Base-by-base conservation (phyloP, 2,329 filamentous ascomycete genomes). In the Pseudomassariella vexata region DNA sequence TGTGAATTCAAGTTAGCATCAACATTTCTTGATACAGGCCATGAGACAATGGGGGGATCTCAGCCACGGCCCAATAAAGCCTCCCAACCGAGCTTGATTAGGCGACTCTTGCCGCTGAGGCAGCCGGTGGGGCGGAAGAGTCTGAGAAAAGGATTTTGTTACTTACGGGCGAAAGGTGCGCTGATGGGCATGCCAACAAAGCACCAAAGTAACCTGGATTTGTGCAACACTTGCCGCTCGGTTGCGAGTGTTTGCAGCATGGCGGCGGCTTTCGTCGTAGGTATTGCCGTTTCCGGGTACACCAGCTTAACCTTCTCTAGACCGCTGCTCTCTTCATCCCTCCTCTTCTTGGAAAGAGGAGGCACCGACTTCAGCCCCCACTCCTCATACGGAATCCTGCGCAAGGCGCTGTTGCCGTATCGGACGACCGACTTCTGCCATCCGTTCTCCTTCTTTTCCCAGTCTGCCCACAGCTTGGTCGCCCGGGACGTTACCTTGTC, bases 301-400 rank as follows among this genome's bases (percentile, higher is more conserved):
- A 86, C 64, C 19, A 95, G 72, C 45, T 87, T 76, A 39, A 86
- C 76, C 47, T 75, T 78, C 30, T 78, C 73, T 42, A 72, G 69
- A 22, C 73, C 76, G 32, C 76, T 57, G 15, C 79, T 50, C 46
- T 84, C 77, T 32, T 85, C 78, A 29, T 73, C 66, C 45, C 75
- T 71, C 36, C 79, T 71, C 44, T 76, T 73, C 36, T 76, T 65
- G 24, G 79, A 86, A 46, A 94, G 68, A 15, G 89, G 82, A 26
- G 92, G 92, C 32, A 98, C 81, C 21, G 87, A 94, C 65, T 96
- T 96, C 45, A 98, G 70, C 1, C 86, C 88, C 92, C 92, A 98
- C 80, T 98, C 92, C 62, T 96, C 85, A 56, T 85, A 95, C 3
- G 92, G 85, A 49, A 98, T 94, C 41, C 86, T 78, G 48, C 85